Evolutionary conservation across 2,329 filamentous ascomycete genomes (phyloP), one percentile per base, ranked within the genome.

Genomic region (Penicillium sp.): DNA sequence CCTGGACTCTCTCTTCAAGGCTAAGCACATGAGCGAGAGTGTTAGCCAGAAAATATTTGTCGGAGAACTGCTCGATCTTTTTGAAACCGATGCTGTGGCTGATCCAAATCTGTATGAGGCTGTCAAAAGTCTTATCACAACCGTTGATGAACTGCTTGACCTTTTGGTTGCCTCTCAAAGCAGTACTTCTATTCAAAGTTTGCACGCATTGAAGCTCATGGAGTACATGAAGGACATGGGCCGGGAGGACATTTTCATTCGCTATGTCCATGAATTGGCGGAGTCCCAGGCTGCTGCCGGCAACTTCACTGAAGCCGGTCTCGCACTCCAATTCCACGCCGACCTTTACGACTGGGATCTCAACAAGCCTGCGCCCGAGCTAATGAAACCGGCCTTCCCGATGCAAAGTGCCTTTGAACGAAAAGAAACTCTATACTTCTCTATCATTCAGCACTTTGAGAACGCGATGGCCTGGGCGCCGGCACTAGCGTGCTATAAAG

Each of bases 181-280:
- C 50, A 82, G 81, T 1, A 85, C 67, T 13, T 65, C 69, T 3
- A 83, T 79, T 30, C 87, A 95, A 56, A 84, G 94, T 48, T 85
- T 95, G 64, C 88, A 95, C 61, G 86, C 87, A 0, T 69, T 96
- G 35, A 80, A 86, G 39, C 71, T 96, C 16, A 95, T 96, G 89
- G 87, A 95, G 52, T 96, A 95, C 65, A 75, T 96, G 52, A 84
- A 88, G 49, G 88, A 95, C 58, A 94, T 95, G 83, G 85, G 93
- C 51, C 94, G 94, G 57, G 88, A 95, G 60, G 89, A 95, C 55
- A 95, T 95, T 40, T 96, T 95, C 62, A 84, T 95, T 48, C 83
- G 88, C 48, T 95, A 96, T 55, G 89, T 96, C 10, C 90, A 96
- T 59, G 88, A 95, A 62, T 74, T 96, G 13, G 85, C 88, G 2